Conservation (phyloP, 139 green algal genomes). For the Micractinium conductrix region DNA sequence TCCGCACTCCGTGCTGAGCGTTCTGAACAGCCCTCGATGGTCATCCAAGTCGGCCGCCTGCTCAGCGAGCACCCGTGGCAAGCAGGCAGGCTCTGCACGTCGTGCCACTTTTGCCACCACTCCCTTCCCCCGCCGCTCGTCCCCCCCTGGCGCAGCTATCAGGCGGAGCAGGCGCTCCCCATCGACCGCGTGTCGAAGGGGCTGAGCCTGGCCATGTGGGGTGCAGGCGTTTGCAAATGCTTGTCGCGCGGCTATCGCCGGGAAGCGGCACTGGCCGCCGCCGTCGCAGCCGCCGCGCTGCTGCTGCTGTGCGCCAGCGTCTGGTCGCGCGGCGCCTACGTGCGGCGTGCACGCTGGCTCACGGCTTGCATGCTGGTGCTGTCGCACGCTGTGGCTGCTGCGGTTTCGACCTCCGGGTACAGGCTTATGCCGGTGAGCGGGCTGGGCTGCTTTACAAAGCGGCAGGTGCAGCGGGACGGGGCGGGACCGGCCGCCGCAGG, state of each 20-base stretch:
- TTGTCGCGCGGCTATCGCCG: neutral
- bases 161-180: neutral
- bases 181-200: neutral
- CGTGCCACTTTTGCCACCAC: neutral
- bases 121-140: neutral
- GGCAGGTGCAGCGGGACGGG: too few species aligned
- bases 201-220: neutral
- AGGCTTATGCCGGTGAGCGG: too few species aligned
- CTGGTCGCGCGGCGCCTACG: neutral
- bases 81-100: neutral
- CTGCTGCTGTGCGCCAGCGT: neutral
- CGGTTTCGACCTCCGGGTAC: too few species aligned
- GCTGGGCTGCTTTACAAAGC: too few species aligned
- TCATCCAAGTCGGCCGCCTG: too few species aligned
- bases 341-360: neutral
- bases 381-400: neutral
- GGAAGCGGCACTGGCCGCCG: neutral
- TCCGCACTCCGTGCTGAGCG: too few species aligned
- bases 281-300: neutral
- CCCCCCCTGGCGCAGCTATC: neutral
- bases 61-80: too few species aligned
- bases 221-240: neutral
- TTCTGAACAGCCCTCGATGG: too few species aligned
- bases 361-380: neutral
- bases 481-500: too few species aligned